Evolutionary conservation across 208 protist genomes (phyloP), one percentile per base, ranked within the genome.

Genomic region (Tetramitus jugosus): DNA sequence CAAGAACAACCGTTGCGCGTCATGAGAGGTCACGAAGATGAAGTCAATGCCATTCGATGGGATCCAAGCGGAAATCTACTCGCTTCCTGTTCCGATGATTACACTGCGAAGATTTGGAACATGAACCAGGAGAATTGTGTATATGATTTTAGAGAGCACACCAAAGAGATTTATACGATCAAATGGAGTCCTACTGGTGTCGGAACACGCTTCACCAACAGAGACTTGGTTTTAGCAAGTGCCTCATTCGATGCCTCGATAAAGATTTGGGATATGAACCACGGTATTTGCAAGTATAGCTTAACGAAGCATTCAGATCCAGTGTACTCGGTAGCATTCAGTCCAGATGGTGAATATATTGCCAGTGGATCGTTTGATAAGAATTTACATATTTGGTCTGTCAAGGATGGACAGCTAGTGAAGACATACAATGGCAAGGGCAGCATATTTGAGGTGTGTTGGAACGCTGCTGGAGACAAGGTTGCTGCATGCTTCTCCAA

Each of bases 11-110:
- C 85, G 0, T 61, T 89, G 0, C 69, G 71, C 42, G 31, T 39
- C 14, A 87, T 89, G 67, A 10, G 75, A 10, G 86, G 86, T 40
- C 86, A 91, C 68, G 82, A 91, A 77, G 78, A 87, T 43, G 88
- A 91, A 75, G 90, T 96, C 31, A 96, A 96, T 74, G 84, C 86
- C 0, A 88, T 96, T 79, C 83, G 86, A 49, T 96, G 92, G 92
- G 86, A 91, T 76, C 83, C 89, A 23, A 79, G 76, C 14, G 90
- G 86, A 20, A 86, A 42, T 8, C 64, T 92, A 33, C 79, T 96
- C 0, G 92, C 92, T 13, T 91, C 88, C 0, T 95, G 92, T 81
- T 94, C 91, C 17, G 92, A 95, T 76, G 91, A 95, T 81, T 74
- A 10, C 3, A 93, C 90, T 17, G 88, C 86, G 1, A 94, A 94